Percentiles rank a stretch among this genome's conserved stretches.
Conservation (phyloP, 2,329 filamentous ascomycete species). For the Ophiostoma novo-ulmi region DNA sequence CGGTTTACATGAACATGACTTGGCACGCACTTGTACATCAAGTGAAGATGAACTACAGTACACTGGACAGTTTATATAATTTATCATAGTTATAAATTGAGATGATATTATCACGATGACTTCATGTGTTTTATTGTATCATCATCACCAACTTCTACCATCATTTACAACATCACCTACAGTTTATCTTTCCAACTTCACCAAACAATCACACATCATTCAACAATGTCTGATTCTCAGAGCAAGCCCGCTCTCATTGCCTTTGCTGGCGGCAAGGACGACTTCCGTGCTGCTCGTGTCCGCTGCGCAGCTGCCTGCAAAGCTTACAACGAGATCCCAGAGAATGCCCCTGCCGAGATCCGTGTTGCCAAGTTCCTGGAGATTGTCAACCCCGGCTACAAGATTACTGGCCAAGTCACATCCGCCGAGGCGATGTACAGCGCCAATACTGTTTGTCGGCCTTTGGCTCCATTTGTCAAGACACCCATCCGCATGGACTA, state of each 20-base stretch:
- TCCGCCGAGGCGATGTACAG: conserved; percentile 1
- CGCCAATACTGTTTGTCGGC: not conserved
- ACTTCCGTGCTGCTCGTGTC: not conserved
- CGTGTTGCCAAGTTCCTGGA: not conserved
- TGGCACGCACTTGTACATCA: not conserved
- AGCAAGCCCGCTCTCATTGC: not conserved
- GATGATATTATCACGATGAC: no score
- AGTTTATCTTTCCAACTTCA: no score
- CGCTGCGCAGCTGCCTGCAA: not conserved
- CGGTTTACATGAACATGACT: not conserved
- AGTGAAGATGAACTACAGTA: not conserved
- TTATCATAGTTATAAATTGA: not conserved
- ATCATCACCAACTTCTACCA: not conserved
- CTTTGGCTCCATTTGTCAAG: conserved; percentile 2
- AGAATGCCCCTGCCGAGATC: not conserved
- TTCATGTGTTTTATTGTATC: no score
- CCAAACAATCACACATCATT: not conserved
- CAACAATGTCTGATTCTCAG: not conserved
- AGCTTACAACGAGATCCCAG: conserved; percentile 2
- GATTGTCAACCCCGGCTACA: not conserved
- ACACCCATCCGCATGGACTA: conserved; percentile 1
- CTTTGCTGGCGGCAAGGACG: not conserved
- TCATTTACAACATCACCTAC: not conserved
- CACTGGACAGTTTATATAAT: not conserved
- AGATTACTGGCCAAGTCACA: not conserved